Percentiles rank a stretch among this genome's conserved stretches.
phyloP scores from a whole-genome alignment of 805 yeast genomes.

The Yarrowia yakushimensis region DNA sequence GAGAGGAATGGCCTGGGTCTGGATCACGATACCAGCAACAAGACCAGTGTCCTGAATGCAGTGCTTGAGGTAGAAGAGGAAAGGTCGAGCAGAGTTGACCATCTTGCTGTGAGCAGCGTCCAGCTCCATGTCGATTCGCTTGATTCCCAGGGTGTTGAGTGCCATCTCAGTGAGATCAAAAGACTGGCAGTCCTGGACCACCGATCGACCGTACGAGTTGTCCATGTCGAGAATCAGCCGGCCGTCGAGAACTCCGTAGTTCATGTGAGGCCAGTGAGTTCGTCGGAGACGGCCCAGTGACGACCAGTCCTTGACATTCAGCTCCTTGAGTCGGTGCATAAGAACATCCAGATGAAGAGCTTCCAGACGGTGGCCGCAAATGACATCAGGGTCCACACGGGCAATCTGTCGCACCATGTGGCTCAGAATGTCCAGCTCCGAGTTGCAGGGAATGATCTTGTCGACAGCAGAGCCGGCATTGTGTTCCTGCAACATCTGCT shows the following conservation, averaged over 20 bases:
- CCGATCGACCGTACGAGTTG: constrained; percentile 90
- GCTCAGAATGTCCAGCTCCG: constrained; percentile 8
- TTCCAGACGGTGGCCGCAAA: constrained; percentile 84
- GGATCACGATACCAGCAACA: constrained; percentile 73
- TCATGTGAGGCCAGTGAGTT: constrained; percentile 60
- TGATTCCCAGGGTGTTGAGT: constrained; percentile 66
- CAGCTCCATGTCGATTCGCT: constrained; percentile 68
- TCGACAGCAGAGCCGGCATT: constrained; percentile 34
- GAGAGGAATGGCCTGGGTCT: constrained; percentile 78
- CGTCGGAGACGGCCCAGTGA: constrained; percentile 78
- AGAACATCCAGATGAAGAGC: constrained; percentile 73
- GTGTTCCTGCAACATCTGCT: constrained; percentile 45
- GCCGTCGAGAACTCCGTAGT: constrained; percentile 72
- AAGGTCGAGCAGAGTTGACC: constrained; percentile 55
- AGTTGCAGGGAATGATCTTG: constrained; percentile 35
- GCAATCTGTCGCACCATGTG: constrained; percentile 64
- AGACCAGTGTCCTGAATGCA: constrained; percentile 63
- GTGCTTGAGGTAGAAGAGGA: constrained; percentile 68
- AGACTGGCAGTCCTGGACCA: constrained; percentile 86
- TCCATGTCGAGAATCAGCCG: constrained; percentile 88
- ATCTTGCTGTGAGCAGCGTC: constrained; percentile 55
- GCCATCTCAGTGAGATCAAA: constrained; percentile 95
- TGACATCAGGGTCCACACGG: constrained; percentile 85
- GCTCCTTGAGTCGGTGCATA: constrained; percentile 73
- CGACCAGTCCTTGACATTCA: constrained; percentile 72